Conservation (phyloP, 768 basidiomycete genomes). For the Amyloporia xantha region DNA sequence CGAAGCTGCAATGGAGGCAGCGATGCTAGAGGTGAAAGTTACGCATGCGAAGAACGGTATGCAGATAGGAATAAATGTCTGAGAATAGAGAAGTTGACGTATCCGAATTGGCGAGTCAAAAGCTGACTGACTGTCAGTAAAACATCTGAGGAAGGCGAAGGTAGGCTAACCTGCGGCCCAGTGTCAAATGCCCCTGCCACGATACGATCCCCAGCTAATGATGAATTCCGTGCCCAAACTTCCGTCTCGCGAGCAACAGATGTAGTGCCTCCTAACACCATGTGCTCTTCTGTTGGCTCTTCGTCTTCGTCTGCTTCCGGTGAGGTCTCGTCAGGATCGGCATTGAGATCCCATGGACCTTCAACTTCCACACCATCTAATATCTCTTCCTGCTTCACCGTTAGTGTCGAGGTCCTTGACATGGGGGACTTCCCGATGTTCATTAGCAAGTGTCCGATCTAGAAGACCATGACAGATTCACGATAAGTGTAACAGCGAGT, state of each 20-base stretch:
- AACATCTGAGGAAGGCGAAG: not conserved
- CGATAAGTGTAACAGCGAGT: slow-evolving; percentile 66
- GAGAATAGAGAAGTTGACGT: slow-evolving; percentile 80
- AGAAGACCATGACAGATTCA: slow-evolving; percentile 84
- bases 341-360: slow-evolving; percentile 85
- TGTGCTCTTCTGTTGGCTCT: slow-evolving; percentile 31
- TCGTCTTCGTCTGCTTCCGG: slow-evolving; percentile 46
- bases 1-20: slow-evolving; percentile 84
- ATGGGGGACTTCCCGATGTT: slow-evolving; percentile 64
- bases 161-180: slow-evolving; percentile 83
- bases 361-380: slow-evolving; percentile 67
- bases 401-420: slow-evolving; percentile 61
- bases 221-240: slow-evolving; percentile 91
- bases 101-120: slow-evolving; percentile 87
- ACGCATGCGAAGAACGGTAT: slow-evolving; percentile 86
- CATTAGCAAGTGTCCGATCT: slow-evolving; percentile 87
- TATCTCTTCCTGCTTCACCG: slow-evolving; percentile 57
- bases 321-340: slow-evolving; percentile 58
- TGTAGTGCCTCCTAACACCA: slow-evolving; percentile 70
- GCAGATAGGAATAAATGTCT: slow-evolving; percentile 83
- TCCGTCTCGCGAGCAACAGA: slow-evolving; percentile 85
- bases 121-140: no score
- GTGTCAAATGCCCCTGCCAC: slow-evolving; percentile 94
- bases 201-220: slow-evolving; percentile 90
- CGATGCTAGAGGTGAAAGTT: slow-evolving; percentile 81